A percentile compares a stretch with the other conserved stretches of the same genome.
phyloP scores from a whole-genome alignment of 108 stramenopile species.

The Schizochytrium sp. region DNA sequence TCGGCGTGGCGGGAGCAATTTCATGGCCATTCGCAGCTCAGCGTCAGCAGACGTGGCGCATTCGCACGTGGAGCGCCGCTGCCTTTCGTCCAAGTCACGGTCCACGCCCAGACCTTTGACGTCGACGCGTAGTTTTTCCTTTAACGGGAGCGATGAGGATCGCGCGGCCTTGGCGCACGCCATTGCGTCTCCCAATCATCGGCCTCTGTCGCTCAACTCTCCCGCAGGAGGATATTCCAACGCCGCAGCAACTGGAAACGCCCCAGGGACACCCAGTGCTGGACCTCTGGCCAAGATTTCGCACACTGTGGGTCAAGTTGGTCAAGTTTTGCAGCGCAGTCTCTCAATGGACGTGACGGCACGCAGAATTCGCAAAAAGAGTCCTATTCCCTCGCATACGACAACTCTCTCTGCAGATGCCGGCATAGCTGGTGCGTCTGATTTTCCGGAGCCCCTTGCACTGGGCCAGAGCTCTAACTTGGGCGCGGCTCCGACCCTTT shows the following conservation, averaged over 20 bases:
- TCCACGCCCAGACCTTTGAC: background rate
- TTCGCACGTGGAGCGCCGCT: background rate
- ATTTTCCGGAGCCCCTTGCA: background rate
- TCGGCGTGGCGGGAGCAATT: too few relatives aligned
- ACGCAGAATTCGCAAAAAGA: background rate
- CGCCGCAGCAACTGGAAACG: background rate
- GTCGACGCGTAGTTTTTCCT: background rate
- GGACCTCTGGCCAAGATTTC: background rate
- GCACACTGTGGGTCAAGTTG: background rate
- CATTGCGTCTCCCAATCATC: too few relatives aligned
- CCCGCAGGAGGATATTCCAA: too few relatives aligned
- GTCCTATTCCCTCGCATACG: background rate
- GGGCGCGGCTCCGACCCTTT: too few relatives aligned
- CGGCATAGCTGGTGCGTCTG: background rate
- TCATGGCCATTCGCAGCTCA: too few relatives aligned
- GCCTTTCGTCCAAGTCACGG: background rate
- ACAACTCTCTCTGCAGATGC: background rate
- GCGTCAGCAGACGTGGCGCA: background rate
- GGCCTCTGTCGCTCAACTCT: too few relatives aligned
- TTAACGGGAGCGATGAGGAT: background rate
- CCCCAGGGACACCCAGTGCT: background rate
- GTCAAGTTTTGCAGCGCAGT: background rate
- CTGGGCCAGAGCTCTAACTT: background rate
- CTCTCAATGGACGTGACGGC: background rate
- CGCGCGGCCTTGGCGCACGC: background rate